These are phyloP conservation scores for Sporobolomyces phaffii DNA, from an alignment of 768 basidiomycete species.

Conservation along the genomic window DNA sequence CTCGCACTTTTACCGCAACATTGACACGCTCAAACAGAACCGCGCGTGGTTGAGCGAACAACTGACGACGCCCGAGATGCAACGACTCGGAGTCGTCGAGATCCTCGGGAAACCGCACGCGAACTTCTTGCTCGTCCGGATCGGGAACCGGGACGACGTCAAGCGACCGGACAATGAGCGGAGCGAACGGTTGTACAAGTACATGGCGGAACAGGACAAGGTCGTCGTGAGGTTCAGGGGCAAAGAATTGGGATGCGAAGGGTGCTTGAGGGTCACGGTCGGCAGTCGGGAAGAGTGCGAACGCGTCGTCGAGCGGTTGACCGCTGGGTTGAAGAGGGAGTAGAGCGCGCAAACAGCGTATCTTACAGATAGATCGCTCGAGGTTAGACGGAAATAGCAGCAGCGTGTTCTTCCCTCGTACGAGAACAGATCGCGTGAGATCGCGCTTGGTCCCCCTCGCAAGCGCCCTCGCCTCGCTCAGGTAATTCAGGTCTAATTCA, in stretches of 20 bases:
- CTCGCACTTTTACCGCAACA: constrained; percentile 57
- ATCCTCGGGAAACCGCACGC: constrained; percentile 77
- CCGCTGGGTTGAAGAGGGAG: constrained; percentile 40
- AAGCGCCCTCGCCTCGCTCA: too few relatives aligned
- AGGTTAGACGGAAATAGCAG: too few relatives aligned
- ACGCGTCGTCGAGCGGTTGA: constrained; percentile 56
- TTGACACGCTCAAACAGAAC: constrained; percentile 56
- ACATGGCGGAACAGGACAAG: constrained; percentile 57
- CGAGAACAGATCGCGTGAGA: too few relatives aligned
- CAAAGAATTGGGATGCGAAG: constrained; percentile 73
- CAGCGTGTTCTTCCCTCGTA: too few relatives aligned
- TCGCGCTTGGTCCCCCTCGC: too few relatives aligned
- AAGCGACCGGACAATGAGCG: constrained; percentile 59
- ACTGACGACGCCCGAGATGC: constrained; percentile 46
- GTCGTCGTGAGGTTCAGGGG: constrained; percentile 91
- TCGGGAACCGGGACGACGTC: constrained; percentile 50
- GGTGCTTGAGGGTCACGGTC: constrained; percentile 81
- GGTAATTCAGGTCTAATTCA: too few relatives aligned
- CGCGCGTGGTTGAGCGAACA: constrained; percentile 56
- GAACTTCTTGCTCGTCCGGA: constrained; percentile 80
- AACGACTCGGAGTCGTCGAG: constrained; percentile 48
- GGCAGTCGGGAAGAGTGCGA: constrained; percentile 76
- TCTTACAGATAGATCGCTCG: too few relatives aligned
- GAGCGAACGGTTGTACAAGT: constrained; percentile 63
- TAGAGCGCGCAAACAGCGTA: too few relatives aligned